These are phyloP conservation scores for Talaromyces sp. DNA, from an alignment of 2,329 filamentous ascomycete genomes.

Conservation along the genomic window DNA sequence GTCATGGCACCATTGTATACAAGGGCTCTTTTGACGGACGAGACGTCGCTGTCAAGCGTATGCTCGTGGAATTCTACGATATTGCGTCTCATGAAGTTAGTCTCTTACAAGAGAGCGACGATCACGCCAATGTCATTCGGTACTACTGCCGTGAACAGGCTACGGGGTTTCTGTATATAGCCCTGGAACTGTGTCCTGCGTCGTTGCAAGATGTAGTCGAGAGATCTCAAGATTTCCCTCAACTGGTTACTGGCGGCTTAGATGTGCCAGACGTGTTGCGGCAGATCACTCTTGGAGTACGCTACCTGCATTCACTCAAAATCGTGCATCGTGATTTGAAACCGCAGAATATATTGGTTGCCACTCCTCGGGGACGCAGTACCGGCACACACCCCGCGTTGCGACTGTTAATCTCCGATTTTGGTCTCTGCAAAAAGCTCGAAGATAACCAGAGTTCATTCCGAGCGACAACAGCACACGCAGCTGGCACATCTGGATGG, in stretches of 20 bases:
- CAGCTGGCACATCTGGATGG: conserved; percentile 91
- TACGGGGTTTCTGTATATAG: conserved; percentile 90
- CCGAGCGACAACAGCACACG: conserved; percentile 87
- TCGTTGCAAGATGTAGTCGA: conserved; percentile 89
- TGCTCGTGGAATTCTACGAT: conserved; percentile 93
- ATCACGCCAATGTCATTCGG: conserved; percentile 93
- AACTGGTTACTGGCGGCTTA: conserved; percentile 59
- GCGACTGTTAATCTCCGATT: conserved; percentile 93
- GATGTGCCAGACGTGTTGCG: conserved; percentile 76
- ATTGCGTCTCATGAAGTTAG: conserved; percentile 92
- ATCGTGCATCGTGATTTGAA: conserved; percentile 98
- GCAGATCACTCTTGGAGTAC: conserved; percentile 84
- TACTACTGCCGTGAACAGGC: conserved; percentile 91
- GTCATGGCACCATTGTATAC: conserved; percentile 95
- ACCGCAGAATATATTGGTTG: conserved; percentile 92
- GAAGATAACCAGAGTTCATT: conserved; percentile 93
- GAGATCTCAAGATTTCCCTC: conserved; percentile 60
- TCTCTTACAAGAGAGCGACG: conserved; percentile 84
- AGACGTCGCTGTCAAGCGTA: conserved; percentile 91
- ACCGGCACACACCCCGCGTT: conserved; percentile 53
- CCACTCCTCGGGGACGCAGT: conserved; percentile 49
- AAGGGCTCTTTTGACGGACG: conserved; percentile 90
- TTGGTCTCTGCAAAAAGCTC: conserved; percentile 94
- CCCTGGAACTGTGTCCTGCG: conserved; percentile 86
- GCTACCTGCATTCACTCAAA: conserved; percentile 81